Conservation (phyloP, 2,329 filamentous ascomycete species). For the Kalaharituber pfeilii region DNA sequence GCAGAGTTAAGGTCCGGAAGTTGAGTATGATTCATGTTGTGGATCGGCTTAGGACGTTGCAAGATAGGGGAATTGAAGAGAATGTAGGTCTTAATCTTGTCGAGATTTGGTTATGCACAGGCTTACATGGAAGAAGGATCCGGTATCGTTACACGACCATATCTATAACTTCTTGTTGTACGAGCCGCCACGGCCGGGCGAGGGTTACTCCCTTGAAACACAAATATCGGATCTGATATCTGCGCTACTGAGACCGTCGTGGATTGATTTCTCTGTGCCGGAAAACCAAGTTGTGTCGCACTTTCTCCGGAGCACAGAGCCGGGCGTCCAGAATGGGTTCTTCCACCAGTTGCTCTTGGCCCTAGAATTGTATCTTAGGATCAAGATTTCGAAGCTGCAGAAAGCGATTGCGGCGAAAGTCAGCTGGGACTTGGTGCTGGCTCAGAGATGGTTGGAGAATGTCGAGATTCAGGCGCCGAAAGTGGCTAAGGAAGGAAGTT, state of each 20-base stretch:
- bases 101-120: neutral
- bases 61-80: slow-evolving; percentile 29
- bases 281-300: slow-evolving; percentile 57
- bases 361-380: slow-evolving; percentile 52
- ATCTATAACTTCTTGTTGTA: slow-evolving; percentile 52
- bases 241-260: slow-evolving; percentile 48
- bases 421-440: slow-evolving; percentile 56
- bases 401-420: slow-evolving; percentile 52
- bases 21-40: slow-evolving; percentile 28
- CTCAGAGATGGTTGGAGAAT: slow-evolving; percentile 53
- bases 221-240: slow-evolving; percentile 58
- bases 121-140: slow-evolving; percentile 6
- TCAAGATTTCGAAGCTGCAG: slow-evolving; percentile 33
- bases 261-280: slow-evolving; percentile 55
- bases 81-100: slow-evolving; percentile 26
- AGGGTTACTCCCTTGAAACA: slow-evolving; percentile 41
- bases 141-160: slow-evolving; percentile 32
- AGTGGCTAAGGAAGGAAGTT: slow-evolving; percentile 34
- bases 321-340: slow-evolving; percentile 45
- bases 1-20: slow-evolving; percentile 35
- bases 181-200: slow-evolving; percentile 45
- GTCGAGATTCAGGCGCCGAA: slow-evolving; percentile 47
- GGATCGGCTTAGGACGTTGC: slow-evolving; percentile 29
- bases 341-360: slow-evolving; percentile 62
- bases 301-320: slow-evolving; percentile 46